Evolutionary conservation across 148 eudicot species (phyloP).

Genomic region (Silene conica): DNA sequence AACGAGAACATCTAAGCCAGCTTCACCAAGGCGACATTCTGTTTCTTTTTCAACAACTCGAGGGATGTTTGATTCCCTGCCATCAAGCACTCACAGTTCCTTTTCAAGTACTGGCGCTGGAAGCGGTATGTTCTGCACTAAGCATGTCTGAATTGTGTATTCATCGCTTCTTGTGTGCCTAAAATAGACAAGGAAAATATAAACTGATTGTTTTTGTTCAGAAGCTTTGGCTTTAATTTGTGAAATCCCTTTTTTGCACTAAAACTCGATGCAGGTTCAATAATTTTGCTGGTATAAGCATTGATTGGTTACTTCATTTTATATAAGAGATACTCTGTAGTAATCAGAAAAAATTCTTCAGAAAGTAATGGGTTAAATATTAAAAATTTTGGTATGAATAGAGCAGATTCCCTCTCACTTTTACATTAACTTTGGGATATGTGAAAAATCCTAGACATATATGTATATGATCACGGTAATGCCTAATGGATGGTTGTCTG

Average conservation of each 20-base stretch:
- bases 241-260: background rate
- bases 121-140: constrained; percentile 32
- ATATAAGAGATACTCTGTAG: background rate
- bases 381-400: background rate
- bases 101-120: constrained; percentile 58
- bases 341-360: background rate
- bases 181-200: background rate
- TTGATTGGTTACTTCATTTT: background rate
- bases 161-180: background rate
- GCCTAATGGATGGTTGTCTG: constrained; percentile 5
- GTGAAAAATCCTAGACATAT: background rate
- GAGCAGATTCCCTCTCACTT: background rate
- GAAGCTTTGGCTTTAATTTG: background rate
- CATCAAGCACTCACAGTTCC: constrained; percentile 56
- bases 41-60: constrained; percentile 64
- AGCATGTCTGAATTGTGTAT: background rate
- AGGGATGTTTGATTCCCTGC: constrained; percentile 54
- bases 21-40: constrained; percentile 83
- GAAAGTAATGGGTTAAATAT: background rate
- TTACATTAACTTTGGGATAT: background rate
- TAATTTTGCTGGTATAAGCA: background rate
- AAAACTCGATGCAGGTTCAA: background rate
- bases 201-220: background rate
- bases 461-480: background rate
- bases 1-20: constrained; percentile 53